Conservation (phyloP, 1,284 basidiomycete genomes). For the Trametes pubescens region DNA sequence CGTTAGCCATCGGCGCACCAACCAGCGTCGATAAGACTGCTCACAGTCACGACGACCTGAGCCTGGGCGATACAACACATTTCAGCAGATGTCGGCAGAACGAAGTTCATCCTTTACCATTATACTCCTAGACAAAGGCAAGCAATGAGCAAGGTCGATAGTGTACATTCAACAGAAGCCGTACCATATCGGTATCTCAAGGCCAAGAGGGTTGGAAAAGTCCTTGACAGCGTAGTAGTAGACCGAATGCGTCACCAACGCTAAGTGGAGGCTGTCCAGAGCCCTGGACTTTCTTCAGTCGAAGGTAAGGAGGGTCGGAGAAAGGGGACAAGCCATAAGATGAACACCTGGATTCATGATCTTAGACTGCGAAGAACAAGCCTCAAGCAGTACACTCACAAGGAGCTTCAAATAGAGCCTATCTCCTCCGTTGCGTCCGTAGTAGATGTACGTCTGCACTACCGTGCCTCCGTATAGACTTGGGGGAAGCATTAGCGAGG, state of each 20-base stretch:
- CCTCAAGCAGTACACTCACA: constrained; percentile 19
- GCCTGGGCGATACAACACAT: constrained; percentile 1
- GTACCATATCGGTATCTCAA: constrained; percentile 28
- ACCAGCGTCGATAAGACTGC: neutral
- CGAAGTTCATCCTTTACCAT: constrained; percentile 14
- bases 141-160: neutral
- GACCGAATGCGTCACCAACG: constrained; percentile 30
- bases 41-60: constrained; percentile 32
- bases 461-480: constrained; percentile 39
- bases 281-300: constrained; percentile 18
- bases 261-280: constrained; percentile 32
- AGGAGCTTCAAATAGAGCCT: constrained; percentile 30
- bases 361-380: neutral
- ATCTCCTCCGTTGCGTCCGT: constrained; percentile 31
- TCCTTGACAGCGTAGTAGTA: constrained; percentile 33
- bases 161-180: neutral
- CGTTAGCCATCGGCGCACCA: neutral
- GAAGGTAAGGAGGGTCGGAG: neutral
- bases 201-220: constrained; percentile 22
- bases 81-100: neutral
- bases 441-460: constrained; percentile 39
- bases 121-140: constrained; percentile 26
- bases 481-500: neutral
- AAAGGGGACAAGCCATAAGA: constrained; percentile 23
- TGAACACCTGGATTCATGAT: constrained; percentile 21